Conservation (phyloP, 805 yeast species). For the Spathaspora girioi region DNA sequence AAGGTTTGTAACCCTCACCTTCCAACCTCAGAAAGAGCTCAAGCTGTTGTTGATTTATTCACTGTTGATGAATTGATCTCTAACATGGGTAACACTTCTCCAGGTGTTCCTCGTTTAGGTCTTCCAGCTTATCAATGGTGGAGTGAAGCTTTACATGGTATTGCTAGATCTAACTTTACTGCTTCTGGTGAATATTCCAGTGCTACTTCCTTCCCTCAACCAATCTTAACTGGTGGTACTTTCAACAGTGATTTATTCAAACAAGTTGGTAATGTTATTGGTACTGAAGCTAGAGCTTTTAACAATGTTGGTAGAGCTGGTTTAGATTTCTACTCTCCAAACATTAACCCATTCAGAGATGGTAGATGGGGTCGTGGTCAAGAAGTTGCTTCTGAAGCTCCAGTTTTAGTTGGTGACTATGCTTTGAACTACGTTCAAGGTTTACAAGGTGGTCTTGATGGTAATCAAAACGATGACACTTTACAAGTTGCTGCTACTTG, state of each 20-base stretch:
- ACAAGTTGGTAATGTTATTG: conserved; percentile 3
- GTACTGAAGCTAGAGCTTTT: conserved; percentile 6
- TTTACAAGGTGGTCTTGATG: conserved; percentile 10
- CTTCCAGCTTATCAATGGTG: conserved; percentile 7
- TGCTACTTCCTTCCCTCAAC: conserved; percentile 7
- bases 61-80: conserved; percentile 2
- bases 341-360: conserved; percentile 6
- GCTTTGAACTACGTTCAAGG: conserved; percentile 4
- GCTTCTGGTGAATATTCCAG: background rate
- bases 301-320: conserved; percentile 6
- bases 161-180: conserved; percentile 3
- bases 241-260: conserved; percentile 2
- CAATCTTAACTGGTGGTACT: conserved; percentile 5
- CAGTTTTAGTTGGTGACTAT: conserved; percentile 4
- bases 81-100: conserved; percentile 6
- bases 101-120: conserved; percentile 5
- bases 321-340: conserved; percentile 5
- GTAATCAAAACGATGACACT: conserved; percentile 1
- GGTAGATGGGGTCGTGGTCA: conserved; percentile 8
- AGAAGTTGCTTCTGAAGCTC: conserved; percentile 9
- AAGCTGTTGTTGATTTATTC: conserved; percentile 3
- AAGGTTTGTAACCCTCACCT: conserved; percentile 2
- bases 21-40: conserved; percentile 1
- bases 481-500: conserved; percentile 7
- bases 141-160: conserved; percentile 7